Evolutionary conservation across 192 early-diverging fungal genomes (phyloP).

Genomic region (Podila horticola): DNA sequence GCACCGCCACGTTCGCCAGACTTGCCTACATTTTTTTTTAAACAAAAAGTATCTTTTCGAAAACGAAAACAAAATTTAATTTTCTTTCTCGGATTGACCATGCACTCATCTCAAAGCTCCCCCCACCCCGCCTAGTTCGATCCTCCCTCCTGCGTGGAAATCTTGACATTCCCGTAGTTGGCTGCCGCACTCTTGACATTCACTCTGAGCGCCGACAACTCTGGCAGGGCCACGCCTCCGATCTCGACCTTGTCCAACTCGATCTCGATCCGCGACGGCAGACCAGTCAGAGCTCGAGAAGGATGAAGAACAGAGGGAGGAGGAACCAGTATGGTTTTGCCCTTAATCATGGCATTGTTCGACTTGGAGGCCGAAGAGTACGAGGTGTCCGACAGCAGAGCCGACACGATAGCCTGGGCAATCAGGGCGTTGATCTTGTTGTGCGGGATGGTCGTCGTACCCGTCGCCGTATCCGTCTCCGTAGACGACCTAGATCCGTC

Average conservation of each 20-base stretch:
- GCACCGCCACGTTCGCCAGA: too few relatives aligned
- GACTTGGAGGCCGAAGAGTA: too few relatives aligned
- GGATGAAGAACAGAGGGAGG: neutral
- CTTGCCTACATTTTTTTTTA: too few relatives aligned
- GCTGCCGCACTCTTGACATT: constrained; percentile 5
- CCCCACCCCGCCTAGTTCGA: neutral
- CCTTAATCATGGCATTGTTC: too few relatives aligned
- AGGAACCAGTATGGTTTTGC: neutral
- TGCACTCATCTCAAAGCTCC: neutral
- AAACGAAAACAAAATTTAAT: too few relatives aligned
- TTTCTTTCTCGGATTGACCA: neutral
- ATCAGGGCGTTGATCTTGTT: too few relatives aligned
- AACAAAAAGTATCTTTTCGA: too few relatives aligned
- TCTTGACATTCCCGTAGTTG: constrained; percentile 23
- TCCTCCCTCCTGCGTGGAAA: neutral
- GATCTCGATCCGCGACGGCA: constrained; percentile 15
- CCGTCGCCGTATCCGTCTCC: too few relatives aligned
- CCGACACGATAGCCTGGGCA: neutral
- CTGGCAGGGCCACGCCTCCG: constrained; percentile 11
- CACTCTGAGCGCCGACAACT: neutral
- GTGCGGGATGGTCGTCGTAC: too few relatives aligned
- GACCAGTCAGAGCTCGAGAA: neutral
- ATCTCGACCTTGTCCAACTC: constrained; percentile 30
- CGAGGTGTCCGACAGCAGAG: neutral
- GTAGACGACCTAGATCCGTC: too few relatives aligned